Percentiles rank a stretch among this genome's conserved stretches.
phyloP scores from a whole-genome alignment of 345 rosid genomes.

The Euphorbia peplus region DNA sequence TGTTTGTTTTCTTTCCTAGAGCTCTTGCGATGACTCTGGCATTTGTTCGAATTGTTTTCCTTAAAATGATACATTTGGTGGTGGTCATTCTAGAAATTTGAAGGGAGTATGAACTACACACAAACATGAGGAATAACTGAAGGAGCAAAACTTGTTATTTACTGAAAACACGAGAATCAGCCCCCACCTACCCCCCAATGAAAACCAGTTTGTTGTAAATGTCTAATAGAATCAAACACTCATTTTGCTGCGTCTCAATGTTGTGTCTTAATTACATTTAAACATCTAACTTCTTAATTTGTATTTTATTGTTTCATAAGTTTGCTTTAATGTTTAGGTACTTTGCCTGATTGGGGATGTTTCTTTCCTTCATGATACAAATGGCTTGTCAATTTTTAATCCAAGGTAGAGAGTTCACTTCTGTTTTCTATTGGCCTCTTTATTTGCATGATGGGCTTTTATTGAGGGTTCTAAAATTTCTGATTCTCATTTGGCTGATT shows the following conservation, averaged over 20 bases:
- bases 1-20: not conserved
- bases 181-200: too few species aligned
- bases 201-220: not conserved
- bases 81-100: not conserved
- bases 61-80: not conserved
- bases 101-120: not conserved
- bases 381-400: slow-evolving; percentile 77
- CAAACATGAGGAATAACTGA: not conserved
- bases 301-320: not conserved
- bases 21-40: not conserved
- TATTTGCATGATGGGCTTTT: slow-evolving; percentile 3
- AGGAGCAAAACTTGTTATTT: not conserved
- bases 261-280: not conserved
- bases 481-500: not conserved
- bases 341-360: slow-evolving; percentile 79
- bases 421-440: slow-evolving; percentile 1
- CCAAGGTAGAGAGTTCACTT: slow-evolving; percentile 48
- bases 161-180: not conserved
- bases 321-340: slow-evolving; percentile 42
- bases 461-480: not conserved
- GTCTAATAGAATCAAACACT: not conserved
- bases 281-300: not conserved
- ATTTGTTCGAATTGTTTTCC: not conserved
- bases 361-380: slow-evolving; percentile 96
- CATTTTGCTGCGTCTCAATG: not conserved